phyloP scores from a whole-genome alignment of 805 yeast genomes.

The Maudiozyma serrabonitensis region DNA sequence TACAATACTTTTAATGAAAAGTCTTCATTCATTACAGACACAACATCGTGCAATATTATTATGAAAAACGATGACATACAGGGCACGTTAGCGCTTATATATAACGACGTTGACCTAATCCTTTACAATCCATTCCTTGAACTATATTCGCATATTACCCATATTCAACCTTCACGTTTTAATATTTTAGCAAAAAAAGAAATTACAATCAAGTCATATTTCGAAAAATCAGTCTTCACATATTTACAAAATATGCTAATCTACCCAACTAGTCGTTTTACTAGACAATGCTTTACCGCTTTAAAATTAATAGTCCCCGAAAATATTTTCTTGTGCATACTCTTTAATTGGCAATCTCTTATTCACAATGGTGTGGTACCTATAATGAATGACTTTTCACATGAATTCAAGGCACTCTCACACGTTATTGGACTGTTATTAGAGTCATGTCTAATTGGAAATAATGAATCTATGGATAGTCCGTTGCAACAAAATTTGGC shows the following conservation, averaged over 20 bases:
- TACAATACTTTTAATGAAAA: neutral
- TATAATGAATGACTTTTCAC: neutral
- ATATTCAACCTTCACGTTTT: neutral
- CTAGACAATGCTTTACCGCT: conserved; percentile 14
- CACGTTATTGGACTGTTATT: conserved; percentile 1
- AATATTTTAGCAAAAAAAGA: neutral
- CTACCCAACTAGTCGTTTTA: conserved; percentile 8
- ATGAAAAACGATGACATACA: conserved; percentile 23
- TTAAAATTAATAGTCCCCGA: conserved; percentile 13
- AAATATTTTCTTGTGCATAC: conserved; percentile 8
- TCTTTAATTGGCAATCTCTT: conserved; percentile 18
- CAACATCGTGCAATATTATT: neutral
- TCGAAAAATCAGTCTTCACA: neutral
- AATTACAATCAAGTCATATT: neutral
- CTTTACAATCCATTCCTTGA: conserved; percentile 25
- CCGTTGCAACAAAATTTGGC: neutral
- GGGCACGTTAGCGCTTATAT: conserved; percentile 22
- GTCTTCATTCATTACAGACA: neutral
- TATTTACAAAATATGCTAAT: neutral
- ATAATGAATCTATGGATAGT: too few relatives aligned
- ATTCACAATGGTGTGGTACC: conserved; percentile 2
- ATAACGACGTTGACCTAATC: conserved; percentile 25
- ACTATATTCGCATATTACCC: conserved; percentile 15
- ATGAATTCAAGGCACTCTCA: conserved; percentile 4
- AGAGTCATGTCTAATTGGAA: neutral